phyloP scores from a whole-genome alignment of 163 green algal species.

The Chlamydomonas reinhardtii region DNA sequence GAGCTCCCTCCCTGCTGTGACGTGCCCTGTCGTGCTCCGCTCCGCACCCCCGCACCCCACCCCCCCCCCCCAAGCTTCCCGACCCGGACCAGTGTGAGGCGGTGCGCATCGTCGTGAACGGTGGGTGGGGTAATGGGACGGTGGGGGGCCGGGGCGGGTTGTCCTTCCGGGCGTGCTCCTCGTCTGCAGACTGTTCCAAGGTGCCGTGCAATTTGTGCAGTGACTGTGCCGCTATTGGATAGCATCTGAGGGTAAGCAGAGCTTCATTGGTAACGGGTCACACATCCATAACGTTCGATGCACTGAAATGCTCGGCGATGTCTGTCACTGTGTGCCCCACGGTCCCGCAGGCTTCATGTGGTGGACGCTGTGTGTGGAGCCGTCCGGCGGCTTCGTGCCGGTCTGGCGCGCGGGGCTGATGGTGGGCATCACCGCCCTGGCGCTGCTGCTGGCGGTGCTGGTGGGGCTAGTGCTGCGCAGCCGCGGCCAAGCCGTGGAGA shows the following conservation, averaged over 20 bases:
- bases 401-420: constrained; percentile 30
- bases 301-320: no score
- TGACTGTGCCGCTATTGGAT: no score
- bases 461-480: constrained; percentile 48
- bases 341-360: neutral
- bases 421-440: constrained; percentile 40
- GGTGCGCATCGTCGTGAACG: constrained; percentile 8
- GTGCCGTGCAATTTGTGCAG: no score
- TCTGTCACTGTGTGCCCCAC: no score
- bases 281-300: no score
- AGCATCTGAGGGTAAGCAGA: no score
- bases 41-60: neutral
- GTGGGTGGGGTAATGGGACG: no score
- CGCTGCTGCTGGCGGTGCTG: constrained; percentile 31
- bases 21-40: neutral
- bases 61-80: neutral
- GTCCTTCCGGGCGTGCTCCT: no score
- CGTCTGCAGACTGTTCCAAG: no score
- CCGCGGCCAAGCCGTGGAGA: constrained; percentile 8
- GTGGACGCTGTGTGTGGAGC: constrained; percentile 49
- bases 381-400: neutral
- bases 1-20: no score
- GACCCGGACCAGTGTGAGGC: constrained; percentile 5
- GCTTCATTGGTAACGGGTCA: no score
- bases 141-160: no score